These are phyloP conservation scores for Jimgerdemannia lactiflua DNA, from an alignment of 192 early-diverging fungal genomes.

Conservation along the genomic window DNA sequence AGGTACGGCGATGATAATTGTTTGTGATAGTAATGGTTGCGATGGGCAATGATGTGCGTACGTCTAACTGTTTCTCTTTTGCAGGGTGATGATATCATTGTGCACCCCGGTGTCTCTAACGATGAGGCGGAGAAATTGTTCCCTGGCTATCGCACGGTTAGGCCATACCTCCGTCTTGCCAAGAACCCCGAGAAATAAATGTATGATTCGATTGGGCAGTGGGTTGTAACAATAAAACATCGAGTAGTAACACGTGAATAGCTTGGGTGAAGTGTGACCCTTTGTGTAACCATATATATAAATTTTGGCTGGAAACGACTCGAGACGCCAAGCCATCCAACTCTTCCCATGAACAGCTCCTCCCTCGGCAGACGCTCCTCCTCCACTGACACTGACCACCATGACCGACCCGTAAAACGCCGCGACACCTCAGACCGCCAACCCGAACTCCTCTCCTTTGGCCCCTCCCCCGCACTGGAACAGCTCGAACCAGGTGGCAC, in stretches of 20 bases:
- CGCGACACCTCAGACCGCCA: not conserved
- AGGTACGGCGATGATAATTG: slow-evolving; percentile 15
- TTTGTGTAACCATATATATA: no score
- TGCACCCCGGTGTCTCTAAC: slow-evolving; percentile 79
- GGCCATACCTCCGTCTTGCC: slow-evolving; percentile 82
- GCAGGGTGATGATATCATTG: slow-evolving; percentile 76
- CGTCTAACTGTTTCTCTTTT: not conserved
- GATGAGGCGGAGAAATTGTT: slow-evolving; percentile 85
- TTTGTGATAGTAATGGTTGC: no score
- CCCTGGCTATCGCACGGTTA: slow-evolving; percentile 75
- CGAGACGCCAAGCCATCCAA: not conserved
- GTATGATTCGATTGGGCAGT: no score
- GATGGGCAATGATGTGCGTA: slow-evolving; percentile 2
- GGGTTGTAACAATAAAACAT: no score
- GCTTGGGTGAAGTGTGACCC: no score
- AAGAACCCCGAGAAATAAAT: slow-evolving; percentile 26
- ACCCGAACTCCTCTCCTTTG: not conserved
- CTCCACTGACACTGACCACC: not conserved
- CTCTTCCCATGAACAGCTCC: not conserved
- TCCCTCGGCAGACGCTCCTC: not conserved
- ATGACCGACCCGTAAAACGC: not conserved
- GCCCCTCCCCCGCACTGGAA: not conserved
- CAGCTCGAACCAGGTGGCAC: not conserved
- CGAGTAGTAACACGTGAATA: no score
- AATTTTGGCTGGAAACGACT: no score